phyloP scores from a whole-genome alignment of 1,284 basidiomycete species.

The Melanopsichium pennsylvanicum region DNA sequence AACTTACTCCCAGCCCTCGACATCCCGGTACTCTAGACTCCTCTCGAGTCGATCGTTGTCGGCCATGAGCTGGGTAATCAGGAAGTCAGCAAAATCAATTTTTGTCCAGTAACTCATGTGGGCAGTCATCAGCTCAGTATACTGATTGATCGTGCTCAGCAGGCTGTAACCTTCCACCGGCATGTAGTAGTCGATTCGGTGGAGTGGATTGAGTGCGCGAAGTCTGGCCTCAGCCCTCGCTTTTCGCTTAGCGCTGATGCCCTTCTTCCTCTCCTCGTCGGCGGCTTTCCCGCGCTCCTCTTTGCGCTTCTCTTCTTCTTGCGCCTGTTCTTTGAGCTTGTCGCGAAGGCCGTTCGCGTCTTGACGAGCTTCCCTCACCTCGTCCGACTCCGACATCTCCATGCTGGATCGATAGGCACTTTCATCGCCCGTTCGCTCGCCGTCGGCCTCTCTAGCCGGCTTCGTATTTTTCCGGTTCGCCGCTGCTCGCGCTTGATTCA shows the following conservation, averaged over 20 bases:
- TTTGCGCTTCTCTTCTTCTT: constrained; percentile 28
- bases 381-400: constrained; percentile 24
- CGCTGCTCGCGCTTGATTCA: constrained; percentile 8
- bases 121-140: constrained; percentile 54
- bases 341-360: constrained; percentile 11
- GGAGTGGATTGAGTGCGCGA: constrained; percentile 42
- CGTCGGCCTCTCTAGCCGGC: constrained; percentile 10
- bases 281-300: constrained; percentile 21
- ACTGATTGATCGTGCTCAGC: constrained; percentile 49
- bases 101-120: constrained; percentile 62
- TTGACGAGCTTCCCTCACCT: constrained; percentile 17
- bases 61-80: constrained; percentile 55
- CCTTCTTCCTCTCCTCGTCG: constrained; percentile 32
- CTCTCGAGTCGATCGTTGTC: constrained; percentile 32
- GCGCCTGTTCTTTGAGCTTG: constrained; percentile 16
- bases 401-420: constrained; percentile 13
- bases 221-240: constrained; percentile 33
- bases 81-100: constrained; percentile 54
- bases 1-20: constrained; percentile 41
- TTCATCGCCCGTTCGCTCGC: constrained; percentile 21
- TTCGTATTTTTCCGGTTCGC: constrained; percentile 9
- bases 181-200: constrained; percentile 48
- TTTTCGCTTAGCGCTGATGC: constrained; percentile 26
- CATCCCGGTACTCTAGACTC: constrained; percentile 31
- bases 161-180: constrained; percentile 46